Conservation (phyloP, 345 rosid genomes). For the Eucalyptus regnans region DNA sequence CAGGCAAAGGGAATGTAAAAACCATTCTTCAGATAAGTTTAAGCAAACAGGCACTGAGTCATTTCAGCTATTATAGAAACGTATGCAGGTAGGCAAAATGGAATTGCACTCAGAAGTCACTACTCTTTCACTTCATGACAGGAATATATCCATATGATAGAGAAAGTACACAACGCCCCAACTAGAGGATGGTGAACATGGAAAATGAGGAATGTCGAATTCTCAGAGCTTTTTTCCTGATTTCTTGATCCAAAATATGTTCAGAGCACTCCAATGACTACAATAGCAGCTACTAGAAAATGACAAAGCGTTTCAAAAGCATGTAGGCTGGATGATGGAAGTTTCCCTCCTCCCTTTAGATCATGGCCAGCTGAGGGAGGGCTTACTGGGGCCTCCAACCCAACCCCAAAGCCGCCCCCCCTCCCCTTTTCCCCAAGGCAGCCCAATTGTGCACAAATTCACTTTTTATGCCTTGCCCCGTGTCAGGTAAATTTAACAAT, state of each 20-base stretch:
- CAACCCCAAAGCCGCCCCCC: background rate
- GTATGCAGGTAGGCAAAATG: background rate
- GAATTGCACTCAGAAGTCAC: background rate
- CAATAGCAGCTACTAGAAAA: background rate
- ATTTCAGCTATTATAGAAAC: background rate
- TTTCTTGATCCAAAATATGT: background rate
- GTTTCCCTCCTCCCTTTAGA: background rate
- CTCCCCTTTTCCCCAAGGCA: accelerated
- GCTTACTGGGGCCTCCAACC: background rate
- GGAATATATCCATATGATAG: background rate
- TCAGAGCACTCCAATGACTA: background rate
- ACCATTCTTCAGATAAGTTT: background rate
- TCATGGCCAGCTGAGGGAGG: background rate
- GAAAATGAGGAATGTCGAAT: background rate
- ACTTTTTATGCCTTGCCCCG: background rate
- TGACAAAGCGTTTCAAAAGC: background rate
- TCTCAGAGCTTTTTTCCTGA: background rate
- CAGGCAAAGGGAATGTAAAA: background rate
- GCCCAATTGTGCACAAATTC: background rate
- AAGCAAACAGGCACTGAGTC: background rate
- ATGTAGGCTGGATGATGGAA: background rate
- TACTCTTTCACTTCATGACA: background rate
- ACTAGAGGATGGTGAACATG: background rate
- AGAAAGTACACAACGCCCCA: background rate
- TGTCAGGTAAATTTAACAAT: background rate